Percentiles rank a stretch among this genome's conserved stretches.
Conservation (phyloP, 139 green algal genomes). For the Coccomyxa sp. region DNA sequence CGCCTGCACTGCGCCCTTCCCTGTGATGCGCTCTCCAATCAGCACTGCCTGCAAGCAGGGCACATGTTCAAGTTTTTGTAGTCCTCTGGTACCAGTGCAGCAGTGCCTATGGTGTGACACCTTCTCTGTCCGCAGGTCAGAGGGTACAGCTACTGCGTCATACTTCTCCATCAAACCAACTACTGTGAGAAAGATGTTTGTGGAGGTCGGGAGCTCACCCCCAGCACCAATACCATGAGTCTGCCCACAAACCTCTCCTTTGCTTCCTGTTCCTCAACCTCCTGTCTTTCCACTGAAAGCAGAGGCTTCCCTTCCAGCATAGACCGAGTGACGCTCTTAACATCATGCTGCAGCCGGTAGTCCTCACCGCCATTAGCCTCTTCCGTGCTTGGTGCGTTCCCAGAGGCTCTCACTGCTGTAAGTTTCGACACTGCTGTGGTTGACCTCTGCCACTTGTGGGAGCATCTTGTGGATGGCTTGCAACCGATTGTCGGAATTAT, state of each 20-base stretch:
- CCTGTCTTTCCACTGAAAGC: neutral
- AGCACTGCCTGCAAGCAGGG: conserved; percentile 25
- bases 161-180: too few relatives aligned
- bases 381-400: neutral
- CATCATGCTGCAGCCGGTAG: neutral
- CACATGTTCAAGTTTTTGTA: neutral
- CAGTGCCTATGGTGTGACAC: too few relatives aligned
- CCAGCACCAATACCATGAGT: conserved; percentile 6
- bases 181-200: too few relatives aligned
- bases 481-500: too few relatives aligned
- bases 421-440: too few relatives aligned
- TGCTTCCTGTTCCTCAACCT: neutral
- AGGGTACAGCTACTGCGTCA: too few relatives aligned
- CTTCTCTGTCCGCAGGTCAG: too few relatives aligned
- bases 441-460: too few relatives aligned
- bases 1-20: conserved; percentile 27
- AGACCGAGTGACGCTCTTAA: neutral
- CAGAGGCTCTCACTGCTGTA: too few relatives aligned
- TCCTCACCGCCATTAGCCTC: neutral
- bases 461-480: too few relatives aligned
- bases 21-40: conserved; percentile 41
- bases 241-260: conserved; percentile 16
- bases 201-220: neutral
- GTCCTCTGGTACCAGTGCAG: too few relatives aligned
- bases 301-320: neutral